A percentile compares a stretch with the other conserved stretches of the same genome.
These are phyloP conservation scores for Maudiozyma saulgeensis DNA, from an alignment of 805 yeast species.

Conservation along the genomic window DNA sequence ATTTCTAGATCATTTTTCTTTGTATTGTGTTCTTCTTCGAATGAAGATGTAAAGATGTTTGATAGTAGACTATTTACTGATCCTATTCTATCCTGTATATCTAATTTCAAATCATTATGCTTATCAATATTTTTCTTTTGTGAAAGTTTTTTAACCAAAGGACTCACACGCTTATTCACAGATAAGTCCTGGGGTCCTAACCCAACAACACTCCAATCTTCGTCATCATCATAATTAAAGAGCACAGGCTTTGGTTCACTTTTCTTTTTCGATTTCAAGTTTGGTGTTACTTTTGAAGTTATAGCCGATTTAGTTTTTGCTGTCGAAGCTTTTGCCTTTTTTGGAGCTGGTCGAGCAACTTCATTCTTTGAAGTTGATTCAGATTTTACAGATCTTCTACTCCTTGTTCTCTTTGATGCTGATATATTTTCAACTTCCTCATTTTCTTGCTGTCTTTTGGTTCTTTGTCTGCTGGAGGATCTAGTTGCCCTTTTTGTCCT, in stretches of 20 bases:
- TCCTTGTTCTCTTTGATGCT: constrained; percentile 4
- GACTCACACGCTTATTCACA: constrained; percentile 10
- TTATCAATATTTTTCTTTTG: constrained; percentile 22
- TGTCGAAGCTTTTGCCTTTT: neutral
- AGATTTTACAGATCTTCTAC: neutral
- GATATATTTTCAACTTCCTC: constrained; percentile 8
- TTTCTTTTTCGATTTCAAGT: neutral
- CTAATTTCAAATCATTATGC: constrained; percentile 23
- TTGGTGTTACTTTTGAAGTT: neutral
- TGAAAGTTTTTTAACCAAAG: constrained; percentile 20
- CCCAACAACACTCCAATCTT: constrained; percentile 26
- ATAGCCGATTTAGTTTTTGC: neutral
- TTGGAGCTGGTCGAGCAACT: constrained; percentile 6
- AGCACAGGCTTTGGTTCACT: constrained; percentile 5
- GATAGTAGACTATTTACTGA: constrained; percentile 18
- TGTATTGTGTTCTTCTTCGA: constrained; percentile 1
- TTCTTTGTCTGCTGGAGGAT: constrained; percentile 12
- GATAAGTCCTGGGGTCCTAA: constrained; percentile 27
- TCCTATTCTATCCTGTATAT: constrained; percentile 18
- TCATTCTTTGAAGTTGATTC: constrained; percentile 3
- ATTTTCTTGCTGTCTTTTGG: constrained; percentile 19
- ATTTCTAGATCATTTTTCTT: constrained; percentile 17
- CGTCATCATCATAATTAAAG: constrained; percentile 27
- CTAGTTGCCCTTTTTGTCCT: constrained; percentile 10
- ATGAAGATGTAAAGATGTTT: constrained; percentile 6